Conservation (phyloP, 1,284 basidiomycete genomes). For the Volvariella surrecta region DNA sequence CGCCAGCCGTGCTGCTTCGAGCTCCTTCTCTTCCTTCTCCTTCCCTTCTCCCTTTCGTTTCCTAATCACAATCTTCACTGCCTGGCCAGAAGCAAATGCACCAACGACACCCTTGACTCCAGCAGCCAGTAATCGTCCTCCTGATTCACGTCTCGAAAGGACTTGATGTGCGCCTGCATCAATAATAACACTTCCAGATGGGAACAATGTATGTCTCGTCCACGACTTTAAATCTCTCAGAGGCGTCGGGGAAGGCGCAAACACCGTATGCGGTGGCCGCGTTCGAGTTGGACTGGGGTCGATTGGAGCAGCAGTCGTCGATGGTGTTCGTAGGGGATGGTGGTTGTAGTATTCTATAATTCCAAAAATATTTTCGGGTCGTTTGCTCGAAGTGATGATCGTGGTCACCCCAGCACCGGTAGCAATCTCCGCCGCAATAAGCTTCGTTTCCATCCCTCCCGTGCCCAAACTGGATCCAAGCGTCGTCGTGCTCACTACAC, state of each 20-base stretch:
- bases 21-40: constrained; percentile 15
- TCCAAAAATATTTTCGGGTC: constrained; percentile 69
- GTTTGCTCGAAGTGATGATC: constrained; percentile 79
- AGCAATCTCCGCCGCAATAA: constrained; percentile 96
- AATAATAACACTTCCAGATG: constrained; percentile 83
- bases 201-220: constrained; percentile 89
- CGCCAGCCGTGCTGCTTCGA: constrained; percentile 19
- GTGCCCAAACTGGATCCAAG: constrained; percentile 92
- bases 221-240: constrained; percentile 91
- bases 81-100: constrained; percentile 90
- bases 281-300: constrained; percentile 26
- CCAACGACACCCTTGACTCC: constrained; percentile 87
- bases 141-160: constrained; percentile 77
- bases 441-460: constrained; percentile 98
- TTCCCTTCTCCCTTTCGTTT: constrained; percentile 15
- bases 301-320: constrained; percentile 20
- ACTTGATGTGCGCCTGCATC: constrained; percentile 87
- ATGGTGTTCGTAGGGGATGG: constrained; percentile 22
- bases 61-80: constrained; percentile 75
- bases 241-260: constrained; percentile 68
- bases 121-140: constrained; percentile 84
- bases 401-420: constrained; percentile 96
- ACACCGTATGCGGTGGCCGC: constrained; percentile 82
- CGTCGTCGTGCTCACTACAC: constrained; percentile 81
- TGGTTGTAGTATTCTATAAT: constrained; percentile 73